These are phyloP conservation scores for Pelargonium nanum DNA, from an alignment of 345 rosid genomes.

Conservation along the genomic window DNA sequence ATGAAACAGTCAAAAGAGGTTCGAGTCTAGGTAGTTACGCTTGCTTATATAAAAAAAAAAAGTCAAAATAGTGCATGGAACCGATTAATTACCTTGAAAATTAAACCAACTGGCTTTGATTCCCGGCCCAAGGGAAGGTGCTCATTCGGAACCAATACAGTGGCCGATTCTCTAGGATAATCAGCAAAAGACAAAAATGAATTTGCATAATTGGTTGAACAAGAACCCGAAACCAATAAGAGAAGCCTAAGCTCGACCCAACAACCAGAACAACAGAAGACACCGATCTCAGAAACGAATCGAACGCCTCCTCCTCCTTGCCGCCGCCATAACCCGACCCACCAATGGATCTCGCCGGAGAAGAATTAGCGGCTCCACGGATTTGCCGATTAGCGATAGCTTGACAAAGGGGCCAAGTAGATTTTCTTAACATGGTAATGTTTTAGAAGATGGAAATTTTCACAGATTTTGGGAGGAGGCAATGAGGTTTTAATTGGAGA, in stretches of 20 bases:
- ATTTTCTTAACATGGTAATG: no score
- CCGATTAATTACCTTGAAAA: neutral
- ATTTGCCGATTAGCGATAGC: neutral
- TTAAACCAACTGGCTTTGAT: neutral
- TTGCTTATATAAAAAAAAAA: no score
- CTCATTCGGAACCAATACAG: neutral
- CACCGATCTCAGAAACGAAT: constrained; percentile 14
- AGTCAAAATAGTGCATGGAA: no score
- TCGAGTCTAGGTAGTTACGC: no score
- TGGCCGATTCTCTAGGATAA: constrained; percentile 3
- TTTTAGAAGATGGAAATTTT: no score
- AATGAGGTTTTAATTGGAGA: no score
- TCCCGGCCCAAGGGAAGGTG: constrained; percentile 13
- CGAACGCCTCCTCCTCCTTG: constrained; percentile 6
- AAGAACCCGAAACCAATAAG: constrained; percentile 16
- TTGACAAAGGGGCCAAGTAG: no score
- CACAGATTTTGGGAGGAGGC: no score
- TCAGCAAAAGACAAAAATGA: constrained; percentile 26
- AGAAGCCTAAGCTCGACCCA: constrained; percentile 30
- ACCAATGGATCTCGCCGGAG: no score
- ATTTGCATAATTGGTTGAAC: neutral
- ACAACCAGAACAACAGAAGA: constrained; percentile 18
- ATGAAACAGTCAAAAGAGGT: neutral
- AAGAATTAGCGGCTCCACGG: neutral
- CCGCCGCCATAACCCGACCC: constrained; percentile 2